Conservation (phyloP, 495 filamentous ascomycete genomes). For the Articulospora tetracladia region DNA sequence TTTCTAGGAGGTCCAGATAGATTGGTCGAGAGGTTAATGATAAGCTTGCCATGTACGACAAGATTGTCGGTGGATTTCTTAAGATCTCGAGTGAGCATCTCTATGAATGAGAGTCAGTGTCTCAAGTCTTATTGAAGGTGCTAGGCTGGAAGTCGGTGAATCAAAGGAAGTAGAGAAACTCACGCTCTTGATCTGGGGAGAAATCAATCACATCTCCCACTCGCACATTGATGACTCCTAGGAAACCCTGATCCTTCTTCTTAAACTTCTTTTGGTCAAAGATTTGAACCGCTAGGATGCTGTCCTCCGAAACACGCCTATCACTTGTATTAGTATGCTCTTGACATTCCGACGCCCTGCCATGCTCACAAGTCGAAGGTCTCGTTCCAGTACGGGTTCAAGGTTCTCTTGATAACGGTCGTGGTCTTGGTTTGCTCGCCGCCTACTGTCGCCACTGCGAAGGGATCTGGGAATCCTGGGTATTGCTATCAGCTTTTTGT, state of each 20-base stretch:
- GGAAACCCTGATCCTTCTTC: constrained; percentile 99
- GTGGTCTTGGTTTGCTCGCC: constrained; percentile 97
- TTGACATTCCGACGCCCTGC: not conserved
- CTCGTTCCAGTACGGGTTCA: constrained; percentile 99
- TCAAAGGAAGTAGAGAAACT: constrained; percentile 26
- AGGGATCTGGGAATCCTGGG: constrained; percentile 92
- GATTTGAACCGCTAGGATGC: constrained; percentile 94
- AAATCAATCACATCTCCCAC: constrained; percentile 92
- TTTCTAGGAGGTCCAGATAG: constrained; percentile 36
- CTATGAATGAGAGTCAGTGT: constrained; percentile 19
- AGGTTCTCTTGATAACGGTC: constrained; percentile 89
- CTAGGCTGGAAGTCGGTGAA: no score
- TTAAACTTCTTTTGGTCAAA: constrained; percentile 99
- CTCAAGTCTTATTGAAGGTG: not conserved
- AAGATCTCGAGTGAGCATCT: constrained; percentile 98
- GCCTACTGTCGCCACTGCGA: constrained; percentile 92
- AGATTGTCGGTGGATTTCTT: constrained; percentile 99
- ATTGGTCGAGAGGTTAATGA: constrained; percentile 92
- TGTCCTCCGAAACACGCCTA: constrained; percentile 86
- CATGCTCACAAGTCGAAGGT: constrained; percentile 85
- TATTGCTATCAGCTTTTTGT: constrained; percentile 27
- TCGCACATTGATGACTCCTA: constrained; percentile 95
- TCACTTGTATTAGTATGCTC: constrained; percentile 24
- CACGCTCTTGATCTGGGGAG: constrained; percentile 87
- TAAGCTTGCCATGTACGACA: constrained; percentile 95